A percentile compares a stretch with the other conserved stretches of the same genome.
These are phyloP conservation scores for Phenoliferia sp. DNA, from an alignment of 1,284 basidiomycete genomes.

Conservation along the genomic window DNA sequence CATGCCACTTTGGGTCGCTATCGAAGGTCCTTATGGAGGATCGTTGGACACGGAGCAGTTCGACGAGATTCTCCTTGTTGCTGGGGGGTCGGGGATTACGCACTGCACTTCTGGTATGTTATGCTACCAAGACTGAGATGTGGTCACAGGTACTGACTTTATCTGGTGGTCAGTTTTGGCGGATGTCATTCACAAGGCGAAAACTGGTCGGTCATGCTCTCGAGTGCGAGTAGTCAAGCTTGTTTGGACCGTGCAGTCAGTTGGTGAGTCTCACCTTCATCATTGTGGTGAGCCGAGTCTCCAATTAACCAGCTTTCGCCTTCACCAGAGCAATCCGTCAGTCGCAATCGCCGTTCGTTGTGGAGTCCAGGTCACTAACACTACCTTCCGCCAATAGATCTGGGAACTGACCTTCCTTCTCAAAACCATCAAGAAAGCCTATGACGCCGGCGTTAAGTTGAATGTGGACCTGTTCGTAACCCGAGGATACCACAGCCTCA, in stretches of 20 bases:
- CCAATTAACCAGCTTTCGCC: neutral
- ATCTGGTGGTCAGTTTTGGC: neutral
- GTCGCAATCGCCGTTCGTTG: neutral
- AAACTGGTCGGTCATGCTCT: neutral
- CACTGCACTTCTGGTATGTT: slow-evolving; percentile 1
- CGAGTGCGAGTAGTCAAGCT: neutral
- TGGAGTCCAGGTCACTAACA: neutral
- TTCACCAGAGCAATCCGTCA: neutral
- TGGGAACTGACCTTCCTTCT: neutral
- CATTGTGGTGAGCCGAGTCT: neutral
- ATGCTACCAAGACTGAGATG: neutral
- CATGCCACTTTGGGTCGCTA: slow-evolving; percentile 11
- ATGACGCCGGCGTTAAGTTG: slow-evolving; percentile 13
- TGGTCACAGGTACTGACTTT: neutral
- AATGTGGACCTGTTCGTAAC: slow-evolving; percentile 25
- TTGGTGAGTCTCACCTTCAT: neutral
- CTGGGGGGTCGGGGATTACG: slow-evolving; percentile 3
- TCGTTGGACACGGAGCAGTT: neutral
- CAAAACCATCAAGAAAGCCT: neutral
- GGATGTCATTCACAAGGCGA: neutral
- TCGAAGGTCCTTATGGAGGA: slow-evolving; percentile 14
- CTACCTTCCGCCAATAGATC: neutral
- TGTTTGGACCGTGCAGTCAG: neutral
- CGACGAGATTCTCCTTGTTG: slow-evolving; percentile 1
- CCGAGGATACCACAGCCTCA: slow-evolving; percentile 12